Evolutionary conservation across 176 grass and related monocot species (phyloP).

Genomic region (Aechmea fasciata): DNA sequence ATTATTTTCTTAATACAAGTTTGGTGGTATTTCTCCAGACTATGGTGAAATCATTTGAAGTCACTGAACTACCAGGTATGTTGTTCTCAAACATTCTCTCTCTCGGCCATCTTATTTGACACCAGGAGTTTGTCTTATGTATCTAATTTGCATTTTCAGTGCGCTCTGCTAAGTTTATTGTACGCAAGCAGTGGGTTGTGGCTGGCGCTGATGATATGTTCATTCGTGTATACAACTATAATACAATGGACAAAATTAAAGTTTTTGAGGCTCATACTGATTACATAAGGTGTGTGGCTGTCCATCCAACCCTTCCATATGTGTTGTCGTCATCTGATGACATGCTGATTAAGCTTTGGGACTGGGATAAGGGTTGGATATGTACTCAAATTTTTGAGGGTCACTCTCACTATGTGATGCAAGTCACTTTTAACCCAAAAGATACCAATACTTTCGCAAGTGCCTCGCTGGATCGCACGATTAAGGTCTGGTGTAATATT

Average conservation of each 20-base stretch:
- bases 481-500: constrained; percentile 47
- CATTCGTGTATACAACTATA: constrained; percentile 90
- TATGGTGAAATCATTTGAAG: constrained; percentile 28
- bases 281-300: constrained; percentile 94
- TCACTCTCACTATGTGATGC: constrained; percentile 99
- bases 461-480: constrained; percentile 93
- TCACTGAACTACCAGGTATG: constrained; percentile 61
- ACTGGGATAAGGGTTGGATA: constrained; percentile 97
- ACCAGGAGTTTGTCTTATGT: constrained; percentile 7
- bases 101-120: constrained; percentile 12
- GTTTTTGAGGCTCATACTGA: constrained; percentile 85
- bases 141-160: constrained; percentile 51
- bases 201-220: constrained; percentile 97
- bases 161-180: constrained; percentile 81
- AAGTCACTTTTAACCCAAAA: constrained; percentile 97
- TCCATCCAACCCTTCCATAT: constrained; percentile 95
- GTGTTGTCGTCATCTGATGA: constrained; percentile 97
- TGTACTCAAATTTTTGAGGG: constrained; percentile 99
- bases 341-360: constrained; percentile 99
- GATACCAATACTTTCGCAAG: constrained; percentile 98
- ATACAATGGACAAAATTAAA: constrained; percentile 96
- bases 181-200: constrained; percentile 96
- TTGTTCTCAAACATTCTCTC: neutral
- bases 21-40: constrained; percentile 13
- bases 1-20: neutral